Conservation (phyloP, 1,284 basidiomycete species). For the Ganoderma sinense region DNA sequence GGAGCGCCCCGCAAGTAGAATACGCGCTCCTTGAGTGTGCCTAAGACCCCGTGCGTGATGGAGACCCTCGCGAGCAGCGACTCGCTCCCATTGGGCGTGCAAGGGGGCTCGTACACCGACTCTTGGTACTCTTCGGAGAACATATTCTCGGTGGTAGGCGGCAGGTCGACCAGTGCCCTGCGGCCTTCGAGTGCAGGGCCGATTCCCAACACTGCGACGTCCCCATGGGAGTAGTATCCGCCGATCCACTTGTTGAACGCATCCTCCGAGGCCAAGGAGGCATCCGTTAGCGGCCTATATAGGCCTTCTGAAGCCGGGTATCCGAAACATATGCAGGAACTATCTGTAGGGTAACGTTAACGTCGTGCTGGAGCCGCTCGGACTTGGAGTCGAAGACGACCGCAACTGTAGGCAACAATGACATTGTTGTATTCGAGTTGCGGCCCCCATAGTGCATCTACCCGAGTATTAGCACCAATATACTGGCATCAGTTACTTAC, state of each 20-base stretch:
- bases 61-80: background rate
- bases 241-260: constrained; percentile 18
- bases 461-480: too few species aligned
- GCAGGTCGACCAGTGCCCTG: constrained; percentile 14
- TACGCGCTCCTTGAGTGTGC: background rate
- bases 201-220: background rate
- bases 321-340: constrained; percentile 8
- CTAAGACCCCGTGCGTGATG: background rate
- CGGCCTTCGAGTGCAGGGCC: constrained; percentile 24
- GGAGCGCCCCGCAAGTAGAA: constrained; percentile 6
- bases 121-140: constrained; percentile 17
- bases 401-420: too few species aligned
- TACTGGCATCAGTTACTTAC: too few species aligned
- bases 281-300: constrained; percentile 20
- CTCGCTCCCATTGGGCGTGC: background rate
- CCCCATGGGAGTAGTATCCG: constrained; percentile 20
- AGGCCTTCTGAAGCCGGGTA: background rate
- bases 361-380: too few species aligned
- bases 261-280: constrained; percentile 8
- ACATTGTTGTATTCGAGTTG: too few species aligned
- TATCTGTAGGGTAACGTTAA: constrained; percentile 7
- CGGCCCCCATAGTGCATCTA: too few species aligned
- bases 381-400: too few species aligned
- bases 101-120: background rate
- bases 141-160: constrained; percentile 21